Percentiles rank a stretch among this genome's conserved stretches.
Conservation (phyloP, 768 basidiomycete species). For the Xerocomus potaroensis region DNA sequence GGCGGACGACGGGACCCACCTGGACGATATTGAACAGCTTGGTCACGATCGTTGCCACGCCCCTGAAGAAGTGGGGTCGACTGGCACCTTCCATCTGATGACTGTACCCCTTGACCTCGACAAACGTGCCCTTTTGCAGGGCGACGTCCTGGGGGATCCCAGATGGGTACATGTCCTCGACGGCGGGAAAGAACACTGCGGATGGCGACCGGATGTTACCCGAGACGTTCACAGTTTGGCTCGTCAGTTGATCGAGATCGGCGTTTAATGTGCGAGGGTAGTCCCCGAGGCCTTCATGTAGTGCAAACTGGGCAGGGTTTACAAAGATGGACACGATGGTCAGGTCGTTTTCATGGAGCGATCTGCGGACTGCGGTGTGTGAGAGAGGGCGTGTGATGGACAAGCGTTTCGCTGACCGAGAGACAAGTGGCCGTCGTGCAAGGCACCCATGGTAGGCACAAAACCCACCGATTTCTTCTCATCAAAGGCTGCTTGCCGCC, state of each 20-base stretch:
- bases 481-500: conserved; percentile 64
- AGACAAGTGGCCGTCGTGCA: conserved; percentile 90
- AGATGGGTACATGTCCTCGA: conserved; percentile 87
- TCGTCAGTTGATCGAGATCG: conserved; percentile 63
- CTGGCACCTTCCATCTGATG: conserved; percentile 91
- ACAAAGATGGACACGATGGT: conserved; percentile 97
- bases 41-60: conserved; percentile 91
- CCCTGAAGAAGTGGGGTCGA: conserved; percentile 90
- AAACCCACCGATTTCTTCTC: conserved; percentile 73
- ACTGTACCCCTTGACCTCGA: conserved; percentile 87
- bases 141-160: conserved; percentile 76
- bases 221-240: conserved; percentile 31
- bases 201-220: conserved; percentile 42
- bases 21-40: conserved; percentile 93
- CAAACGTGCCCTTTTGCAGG: conserved; percentile 81
- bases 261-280: conserved; percentile 84
- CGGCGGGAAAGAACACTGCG: conserved; percentile 77
- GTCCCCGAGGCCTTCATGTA: conserved; percentile 85
- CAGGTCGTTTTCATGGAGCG: conserved; percentile 71
- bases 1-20: conserved; percentile 36
- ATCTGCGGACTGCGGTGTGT: conserved; percentile 58
- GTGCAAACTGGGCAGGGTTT: conserved; percentile 96
- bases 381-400: not conserved
- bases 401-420: conserved; percentile 57
- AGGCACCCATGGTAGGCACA: conserved; percentile 97